phyloP scores from a whole-genome alignment of 2,329 filamentous ascomycete species.

The Hypomyces rosellus region DNA sequence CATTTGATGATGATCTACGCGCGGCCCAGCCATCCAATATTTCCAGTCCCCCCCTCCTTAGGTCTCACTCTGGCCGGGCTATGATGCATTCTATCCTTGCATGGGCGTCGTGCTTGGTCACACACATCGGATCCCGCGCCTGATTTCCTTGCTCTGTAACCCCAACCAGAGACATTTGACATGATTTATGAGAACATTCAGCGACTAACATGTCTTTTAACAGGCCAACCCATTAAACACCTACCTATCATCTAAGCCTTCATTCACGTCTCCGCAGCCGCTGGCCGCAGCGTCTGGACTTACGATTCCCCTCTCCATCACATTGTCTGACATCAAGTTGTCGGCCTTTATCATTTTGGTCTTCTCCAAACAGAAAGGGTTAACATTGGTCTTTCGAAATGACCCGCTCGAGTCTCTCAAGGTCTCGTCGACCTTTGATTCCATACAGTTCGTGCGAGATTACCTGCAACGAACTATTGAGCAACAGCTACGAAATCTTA shows the following conservation, averaged over 20 bases:
- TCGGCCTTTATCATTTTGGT: constrained; percentile 97
- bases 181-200: background rate
- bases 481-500: constrained; percentile 80
- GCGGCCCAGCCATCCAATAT: background rate
- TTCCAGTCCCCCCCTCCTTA: background rate
- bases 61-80: background rate
- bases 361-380: constrained; percentile 93
- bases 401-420: constrained; percentile 96
- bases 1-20: background rate
- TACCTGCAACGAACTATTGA: constrained; percentile 96
- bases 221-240: constrained; percentile 94
- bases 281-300: constrained; percentile 85
- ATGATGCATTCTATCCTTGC: constrained; percentile 3
- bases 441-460: constrained; percentile 95
- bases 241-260: constrained; percentile 83
- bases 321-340: constrained; percentile 87
- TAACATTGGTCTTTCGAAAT: constrained; percentile 96
- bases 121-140: background rate
- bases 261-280: constrained; percentile 87
- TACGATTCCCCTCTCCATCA: constrained; percentile 97
- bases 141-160: background rate
- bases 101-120: background rate
- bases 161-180: background rate
- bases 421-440: constrained; percentile 98
- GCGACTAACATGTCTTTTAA: constrained; percentile 10